Conservation (phyloP, 768 basidiomycete species). For the Vararia minispora region DNA sequence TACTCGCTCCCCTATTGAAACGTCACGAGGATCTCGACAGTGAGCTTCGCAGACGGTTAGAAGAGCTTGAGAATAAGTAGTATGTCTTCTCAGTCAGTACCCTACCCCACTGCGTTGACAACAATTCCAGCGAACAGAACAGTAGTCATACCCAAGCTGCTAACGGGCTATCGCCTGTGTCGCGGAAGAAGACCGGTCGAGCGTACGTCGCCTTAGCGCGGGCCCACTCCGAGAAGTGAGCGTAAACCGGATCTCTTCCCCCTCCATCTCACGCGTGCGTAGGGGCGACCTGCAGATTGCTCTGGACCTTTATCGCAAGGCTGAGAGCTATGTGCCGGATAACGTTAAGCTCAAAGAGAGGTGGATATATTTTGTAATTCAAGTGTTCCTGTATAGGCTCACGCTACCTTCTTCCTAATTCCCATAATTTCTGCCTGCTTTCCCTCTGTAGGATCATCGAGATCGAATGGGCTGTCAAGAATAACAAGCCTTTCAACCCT, state of each 20-base stretch:
- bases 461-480: conserved; percentile 68
- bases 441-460: conserved; percentile 54
- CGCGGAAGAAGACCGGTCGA: conserved; percentile 72
- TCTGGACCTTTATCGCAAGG: conserved; percentile 73
- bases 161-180: conserved; percentile 56
- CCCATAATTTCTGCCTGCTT: conserved; percentile 19
- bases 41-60: conserved; percentile 50
- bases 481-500: conserved; percentile 48
- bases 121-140: conserved; percentile 40
- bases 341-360: conserved; percentile 80
- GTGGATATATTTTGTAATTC: conserved; percentile 66
- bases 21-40: conserved; percentile 60
- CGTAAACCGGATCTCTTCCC: conserved; percentile 8
- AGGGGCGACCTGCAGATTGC: conserved; percentile 78
- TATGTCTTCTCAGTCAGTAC: conserved; percentile 26
- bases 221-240: conserved; percentile 71
- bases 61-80: conserved; percentile 67
- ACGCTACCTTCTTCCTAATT: conserved; percentile 14
- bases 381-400: conserved; percentile 41
- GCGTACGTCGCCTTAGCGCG: conserved; percentile 80
- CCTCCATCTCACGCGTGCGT: neutral
- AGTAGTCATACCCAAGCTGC: conserved; percentile 50
- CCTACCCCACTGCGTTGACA: neutral
- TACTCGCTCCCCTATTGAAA: conserved; percentile 51
- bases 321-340: conserved; percentile 75